Percentiles rank a stretch among this genome's conserved stretches.
These are phyloP conservation scores for Globisporangium orthogonon DNA, from an alignment of 352 stramenopile species.

Conservation along the genomic window DNA sequence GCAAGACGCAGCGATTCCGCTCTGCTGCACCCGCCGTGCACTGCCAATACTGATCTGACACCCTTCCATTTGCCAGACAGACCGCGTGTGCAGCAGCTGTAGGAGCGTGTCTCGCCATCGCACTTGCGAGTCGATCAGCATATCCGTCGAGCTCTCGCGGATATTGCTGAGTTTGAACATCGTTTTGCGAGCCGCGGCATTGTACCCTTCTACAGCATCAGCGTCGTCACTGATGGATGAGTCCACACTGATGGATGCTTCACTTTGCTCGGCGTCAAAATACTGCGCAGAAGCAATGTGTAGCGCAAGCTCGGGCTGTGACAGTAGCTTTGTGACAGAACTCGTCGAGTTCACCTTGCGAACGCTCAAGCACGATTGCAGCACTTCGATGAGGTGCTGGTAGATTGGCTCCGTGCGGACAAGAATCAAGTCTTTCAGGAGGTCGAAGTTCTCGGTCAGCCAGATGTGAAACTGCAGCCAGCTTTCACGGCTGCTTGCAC, in stretches of 20 bases:
- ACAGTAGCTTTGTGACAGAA: conserved; percentile 4
- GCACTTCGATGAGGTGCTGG: conserved; percentile 42
- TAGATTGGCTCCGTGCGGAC: conserved; percentile 55
- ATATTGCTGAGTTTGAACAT: conserved; percentile 34
- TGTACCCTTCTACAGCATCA: conserved; percentile 4
- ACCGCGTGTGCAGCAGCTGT: conserved; percentile 31
- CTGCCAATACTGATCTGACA: conserved; percentile 16
- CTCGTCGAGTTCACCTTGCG: conserved; percentile 28
- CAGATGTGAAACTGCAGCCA: conserved; percentile 81
- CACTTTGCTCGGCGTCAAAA: conserved; percentile 15
- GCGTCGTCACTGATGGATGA: conserved; percentile 12
- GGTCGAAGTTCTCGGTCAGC: conserved; percentile 53
- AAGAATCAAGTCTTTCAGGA: conserved; percentile 68
- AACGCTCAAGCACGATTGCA: conserved; percentile 39
- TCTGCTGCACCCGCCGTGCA: conserved; percentile 1
- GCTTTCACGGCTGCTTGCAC: conserved; percentile 33
- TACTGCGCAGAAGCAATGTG: conserved; percentile 26
- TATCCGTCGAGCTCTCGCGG: conserved; percentile 25
- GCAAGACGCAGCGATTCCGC: not conserved
- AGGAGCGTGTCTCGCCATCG: conserved; percentile 28
- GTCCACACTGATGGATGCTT: conserved; percentile 9
- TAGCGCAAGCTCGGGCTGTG: conserved; percentile 24
- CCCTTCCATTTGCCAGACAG: conserved; percentile 34
- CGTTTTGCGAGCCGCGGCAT: conserved; percentile 22
- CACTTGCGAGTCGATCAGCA: conserved; percentile 28